A percentile compares a stretch with the other conserved stretches of the same genome.
These are phyloP conservation scores for Trypanosoma boissoni DNA, from an alignment of 208 protist species.

Conservation along the genomic window DNA sequence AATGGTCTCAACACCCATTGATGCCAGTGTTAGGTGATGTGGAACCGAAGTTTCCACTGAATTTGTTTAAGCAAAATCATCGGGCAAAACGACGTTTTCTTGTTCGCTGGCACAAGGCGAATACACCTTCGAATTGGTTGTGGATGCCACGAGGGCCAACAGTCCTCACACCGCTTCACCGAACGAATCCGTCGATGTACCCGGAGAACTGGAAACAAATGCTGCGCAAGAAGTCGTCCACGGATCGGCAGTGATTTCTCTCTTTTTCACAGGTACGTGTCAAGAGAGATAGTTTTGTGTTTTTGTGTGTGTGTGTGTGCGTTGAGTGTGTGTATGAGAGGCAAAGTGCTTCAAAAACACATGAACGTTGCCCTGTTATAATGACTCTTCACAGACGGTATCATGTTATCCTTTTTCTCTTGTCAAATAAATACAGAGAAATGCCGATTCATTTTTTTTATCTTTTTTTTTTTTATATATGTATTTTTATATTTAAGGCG, in stretches of 20 bases:
- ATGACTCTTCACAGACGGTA: no score
- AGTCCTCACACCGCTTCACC: constrained; percentile 59
- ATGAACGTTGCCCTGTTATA: not conserved
- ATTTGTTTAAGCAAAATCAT: constrained; percentile 91
- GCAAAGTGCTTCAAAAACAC: no score
- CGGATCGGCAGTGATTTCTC: not conserved
- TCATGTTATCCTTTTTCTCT: no score
- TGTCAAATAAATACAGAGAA: not conserved
- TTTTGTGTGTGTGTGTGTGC: no score
- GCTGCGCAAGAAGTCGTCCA: constrained; percentile 18
- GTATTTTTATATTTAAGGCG: not conserved
- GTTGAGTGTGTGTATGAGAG: no score
- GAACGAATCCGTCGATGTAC: constrained; percentile 56
- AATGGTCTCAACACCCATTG: constrained; percentile 85
- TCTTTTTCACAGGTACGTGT: no score
- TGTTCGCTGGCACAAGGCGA: constrained; percentile 90
- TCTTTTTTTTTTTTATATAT: constrained; percentile 1
- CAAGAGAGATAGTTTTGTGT: no score
- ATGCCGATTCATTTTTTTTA: constrained; percentile 1
- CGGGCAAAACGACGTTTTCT: constrained; percentile 77
- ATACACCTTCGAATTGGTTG: constrained; percentile 81
- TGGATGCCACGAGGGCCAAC: constrained; percentile 77
- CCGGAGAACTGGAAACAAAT: constrained; percentile 80
- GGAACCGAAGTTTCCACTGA: constrained; percentile 87
- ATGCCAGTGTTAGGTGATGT: constrained; percentile 89